Base-by-base conservation (phyloP, 2,329 filamentous ascomycete genomes). In the Arthrinium puccinioides region DNA sequence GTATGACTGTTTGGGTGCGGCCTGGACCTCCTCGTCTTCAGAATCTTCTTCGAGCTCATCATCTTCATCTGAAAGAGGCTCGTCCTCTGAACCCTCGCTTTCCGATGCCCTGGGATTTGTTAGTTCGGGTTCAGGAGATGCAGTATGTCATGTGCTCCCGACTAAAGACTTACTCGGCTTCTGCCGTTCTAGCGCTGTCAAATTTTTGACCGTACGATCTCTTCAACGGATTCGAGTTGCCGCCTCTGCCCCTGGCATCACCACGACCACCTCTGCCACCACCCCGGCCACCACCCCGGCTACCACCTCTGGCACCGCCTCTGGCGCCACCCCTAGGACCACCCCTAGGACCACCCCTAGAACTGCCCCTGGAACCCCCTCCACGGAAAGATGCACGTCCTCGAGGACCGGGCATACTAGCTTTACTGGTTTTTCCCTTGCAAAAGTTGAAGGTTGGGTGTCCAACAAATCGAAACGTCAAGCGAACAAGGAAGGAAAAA, bases 1-100 rank as follows among this genome's bases (percentile, higher is more conserved):
- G 45, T 82, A 82, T 4, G 78, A 70, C 21, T 66, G 64, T 19
- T 63, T 58, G 19, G 60, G 37, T 9, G 63, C 49, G 5, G 54
- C 29, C 27, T 54, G 44, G n/a, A 59, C 51, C 18, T 51, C 50
- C 38, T 64, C 62, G 26, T 60, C 57, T 15, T 69, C 65, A 32
- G 70, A 70, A 26, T 67, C 66, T 23, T 68, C 66, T 2, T 67
- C 59, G 31, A 68, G 53, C 3, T 72, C 69, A 21, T 46, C 37
- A 13, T 50, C 52, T 7, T 68, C 64, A 8, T 69, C 67, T 6
- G 63, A 61, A 20, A 56, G 58, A 40, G 61, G 52, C 8, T 63
- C 59, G 36, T 66, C 61, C 27, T 60, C 61, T 24, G 52, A 50
- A 1, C 21, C 44, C 20, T 62, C 57, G 40, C 53, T 51, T 18